phyloP scores from a whole-genome alignment of 1,284 basidiomycete species.

The Boletus semigastroideus region DNA sequence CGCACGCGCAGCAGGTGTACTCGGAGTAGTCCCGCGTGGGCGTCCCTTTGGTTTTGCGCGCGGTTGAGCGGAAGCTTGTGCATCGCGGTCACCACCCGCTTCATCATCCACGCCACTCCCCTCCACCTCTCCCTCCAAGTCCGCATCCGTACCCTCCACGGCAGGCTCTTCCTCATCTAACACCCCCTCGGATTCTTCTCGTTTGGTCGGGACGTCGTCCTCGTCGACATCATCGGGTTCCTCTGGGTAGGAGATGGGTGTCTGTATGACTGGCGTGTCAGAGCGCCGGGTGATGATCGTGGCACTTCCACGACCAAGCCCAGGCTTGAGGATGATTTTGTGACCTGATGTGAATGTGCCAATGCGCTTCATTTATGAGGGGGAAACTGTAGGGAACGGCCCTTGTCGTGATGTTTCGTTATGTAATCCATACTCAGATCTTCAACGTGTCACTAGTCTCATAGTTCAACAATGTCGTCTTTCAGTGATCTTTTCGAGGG shows the following conservation, averaged over 20 bases:
- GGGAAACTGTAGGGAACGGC: background rate
- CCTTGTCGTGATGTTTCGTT: conserved; percentile 5
- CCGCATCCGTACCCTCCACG: conserved; percentile 33
- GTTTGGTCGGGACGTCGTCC: conserved; percentile 29
- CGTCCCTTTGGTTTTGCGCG: conserved; percentile 37
- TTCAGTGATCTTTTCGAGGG: conserved; percentile 49
- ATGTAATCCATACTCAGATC: conserved; percentile 14
- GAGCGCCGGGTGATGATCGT: conserved; percentile 35
- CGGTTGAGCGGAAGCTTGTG: conserved; percentile 19
- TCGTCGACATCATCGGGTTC: conserved; percentile 25
- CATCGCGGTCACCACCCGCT: conserved; percentile 27
- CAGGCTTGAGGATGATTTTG: conserved; percentile 56
- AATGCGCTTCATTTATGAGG: conserved; percentile 25
- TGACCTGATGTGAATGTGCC: conserved; percentile 22
- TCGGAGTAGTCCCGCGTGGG: conserved; percentile 23
- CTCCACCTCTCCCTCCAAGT: conserved; percentile 32
- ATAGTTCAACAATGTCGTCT: conserved; percentile 20
- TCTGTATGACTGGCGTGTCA: conserved; percentile 24
- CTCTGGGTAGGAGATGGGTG: conserved; percentile 26
- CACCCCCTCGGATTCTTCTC: conserved; percentile 35
- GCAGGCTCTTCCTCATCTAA: conserved; percentile 35
- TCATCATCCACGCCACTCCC: conserved; percentile 21
- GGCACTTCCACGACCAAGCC: conserved; percentile 34
- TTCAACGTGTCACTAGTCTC: conserved; percentile 6
- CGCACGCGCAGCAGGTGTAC: conserved; percentile 29